phyloP scores from a whole-genome alignment of 2,329 filamentous ascomycete species.

The Pleomassaria siparia region DNA sequence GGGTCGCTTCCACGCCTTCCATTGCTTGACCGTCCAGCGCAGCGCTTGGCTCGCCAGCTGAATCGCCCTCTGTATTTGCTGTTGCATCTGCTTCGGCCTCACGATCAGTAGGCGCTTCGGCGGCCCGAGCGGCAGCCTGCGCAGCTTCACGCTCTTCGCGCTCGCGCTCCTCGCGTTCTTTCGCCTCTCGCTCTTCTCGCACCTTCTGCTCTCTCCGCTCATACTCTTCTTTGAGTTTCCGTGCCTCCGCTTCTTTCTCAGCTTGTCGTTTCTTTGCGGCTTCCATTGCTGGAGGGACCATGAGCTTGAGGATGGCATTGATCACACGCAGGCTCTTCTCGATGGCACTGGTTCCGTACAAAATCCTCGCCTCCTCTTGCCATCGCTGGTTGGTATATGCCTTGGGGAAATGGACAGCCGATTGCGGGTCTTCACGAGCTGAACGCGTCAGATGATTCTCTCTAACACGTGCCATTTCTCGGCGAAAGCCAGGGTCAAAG shows the following conservation, averaged over 20 bases:
- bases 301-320: conserved; percentile 67
- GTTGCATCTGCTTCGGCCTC: conserved; percentile 11
- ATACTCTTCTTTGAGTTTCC: conserved; percentile 61
- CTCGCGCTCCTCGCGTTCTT: conserved; percentile 49
- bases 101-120: conserved; percentile 28
- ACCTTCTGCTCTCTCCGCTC: conserved; percentile 64
- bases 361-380: conserved; percentile 84
- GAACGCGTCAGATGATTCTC: conserved; percentile 33
- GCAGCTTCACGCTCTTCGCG: conserved; percentile 47
- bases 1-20: conserved; percentile 71
- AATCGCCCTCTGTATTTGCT: conserved; percentile 1
- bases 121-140: conserved; percentile 43
- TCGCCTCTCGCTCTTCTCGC: conserved; percentile 51
- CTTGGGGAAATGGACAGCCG: conserved; percentile 73
- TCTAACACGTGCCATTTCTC: conserved; percentile 33
- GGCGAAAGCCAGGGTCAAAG: conserved; percentile 34
- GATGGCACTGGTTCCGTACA: conserved; percentile 69
- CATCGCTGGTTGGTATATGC: conserved; percentile 75
- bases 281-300: conserved; percentile 84
- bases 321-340: conserved; percentile 72
- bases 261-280: conserved; percentile 72
- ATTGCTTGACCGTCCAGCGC: conserved; percentile 57
- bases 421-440: conserved; percentile 63
- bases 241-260: conserved; percentile 72
- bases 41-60: conserved; percentile 42